phyloP scores from a whole-genome alignment of 345 rosid species.

The Tarenaya hassleriana region DNA sequence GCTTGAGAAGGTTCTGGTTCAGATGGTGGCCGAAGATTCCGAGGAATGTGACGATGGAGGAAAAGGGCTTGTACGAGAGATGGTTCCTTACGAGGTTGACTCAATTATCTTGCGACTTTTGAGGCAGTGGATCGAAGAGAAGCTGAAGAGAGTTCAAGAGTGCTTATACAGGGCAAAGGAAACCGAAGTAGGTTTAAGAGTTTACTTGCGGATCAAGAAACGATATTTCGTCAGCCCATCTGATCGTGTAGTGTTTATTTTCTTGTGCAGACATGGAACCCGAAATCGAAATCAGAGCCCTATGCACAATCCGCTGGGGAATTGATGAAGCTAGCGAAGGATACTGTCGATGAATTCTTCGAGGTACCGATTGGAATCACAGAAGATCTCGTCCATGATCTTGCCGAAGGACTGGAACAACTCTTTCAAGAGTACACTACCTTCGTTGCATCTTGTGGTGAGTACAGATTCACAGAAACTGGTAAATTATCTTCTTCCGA shows the following conservation, averaged over 20 bases:
- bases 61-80: slow-evolving; percentile 61
- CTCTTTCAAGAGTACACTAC: slow-evolving; percentile 65
- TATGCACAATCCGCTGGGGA: slow-evolving; percentile 72
- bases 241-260: background rate
- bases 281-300: slow-evolving; percentile 87
- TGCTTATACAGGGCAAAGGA: slow-evolving; percentile 54
- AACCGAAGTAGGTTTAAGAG: slow-evolving; percentile 52
- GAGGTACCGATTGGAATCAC: slow-evolving; percentile 72
- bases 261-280: slow-evolving; percentile 78
- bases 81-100: slow-evolving; percentile 87
- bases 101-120: slow-evolving; percentile 44
- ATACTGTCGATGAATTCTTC: slow-evolving; percentile 69
- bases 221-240: background rate
- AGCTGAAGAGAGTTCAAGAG: slow-evolving; percentile 39
- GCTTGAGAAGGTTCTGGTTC: slow-evolving; percentile 76
- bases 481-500: background rate
- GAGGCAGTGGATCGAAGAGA: slow-evolving; percentile 63
- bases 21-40: slow-evolving; percentile 85
- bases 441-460: slow-evolving; percentile 78
- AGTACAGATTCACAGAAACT: slow-evolving; percentile 2
- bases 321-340: slow-evolving; percentile 53
- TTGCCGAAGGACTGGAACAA: slow-evolving; percentile 61
- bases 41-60: slow-evolving; percentile 87
- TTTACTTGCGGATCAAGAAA: background rate
- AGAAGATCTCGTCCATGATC: slow-evolving; percentile 63